Evolutionary conservation across 805 yeast genomes (phyloP), one percentile per base, ranked within the genome.

Genomic region (Candida takata): DNA sequence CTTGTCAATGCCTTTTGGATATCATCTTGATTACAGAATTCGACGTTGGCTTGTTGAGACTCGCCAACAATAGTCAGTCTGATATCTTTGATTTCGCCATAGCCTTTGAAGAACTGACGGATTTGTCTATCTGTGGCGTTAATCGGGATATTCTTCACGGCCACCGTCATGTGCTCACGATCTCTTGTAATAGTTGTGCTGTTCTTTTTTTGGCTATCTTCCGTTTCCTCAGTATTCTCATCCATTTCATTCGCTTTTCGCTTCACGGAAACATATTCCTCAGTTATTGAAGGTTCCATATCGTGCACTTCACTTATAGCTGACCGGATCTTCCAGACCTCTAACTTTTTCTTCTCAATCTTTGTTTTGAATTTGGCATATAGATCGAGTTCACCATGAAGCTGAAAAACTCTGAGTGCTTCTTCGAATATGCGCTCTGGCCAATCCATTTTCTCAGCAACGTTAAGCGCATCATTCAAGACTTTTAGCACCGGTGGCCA

Each of bases 1-100:
- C 70, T 77, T 0, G 88, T 77, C 30, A 80, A 55, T 0, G 86
- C 84, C 3, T 79, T 57, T 2, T 75, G 55, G 2, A 78, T 68
- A 23, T 65, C 75, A 8, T 58, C 56, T 34, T 70, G 69, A 3
- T 50, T 52, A 0, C 62, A 39, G 44, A 82, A 77, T 46, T 83
- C 94, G 2, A 84, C 49, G n/a, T 70, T 61, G 0, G 85, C 86
- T 26, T 61, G 49, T 3, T 57, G 40, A 1, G 38, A 41, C 2
- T 36, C 48, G 3, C 36, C 49, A 3, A 31, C 36, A 3, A 34
- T 31, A 13, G 48, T 31, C 1, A 58, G 29, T 0, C 51, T 55
- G 2, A 74, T 44, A 13, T 65, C 65, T 24, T 56, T 49, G 4
- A 78, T 65, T 0, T 42, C 49, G 2, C 92, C 94, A 57, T 88